These are phyloP conservation scores for Opeltia flavorubescens DNA, from an alignment of 495 filamentous ascomycete species.

Conservation along the genomic window DNA sequence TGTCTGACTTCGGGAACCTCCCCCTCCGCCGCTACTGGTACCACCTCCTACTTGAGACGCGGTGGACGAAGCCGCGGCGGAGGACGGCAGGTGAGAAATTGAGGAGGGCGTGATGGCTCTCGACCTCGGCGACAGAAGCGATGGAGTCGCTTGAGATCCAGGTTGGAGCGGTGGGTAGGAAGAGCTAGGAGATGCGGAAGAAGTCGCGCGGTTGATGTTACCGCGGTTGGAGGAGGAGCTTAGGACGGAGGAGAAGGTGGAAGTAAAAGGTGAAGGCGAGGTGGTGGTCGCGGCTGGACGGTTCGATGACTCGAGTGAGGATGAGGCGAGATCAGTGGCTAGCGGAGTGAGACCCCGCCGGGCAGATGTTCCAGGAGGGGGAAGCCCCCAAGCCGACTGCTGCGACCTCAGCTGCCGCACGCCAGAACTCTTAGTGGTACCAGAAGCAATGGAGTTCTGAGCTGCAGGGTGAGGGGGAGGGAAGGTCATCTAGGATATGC, in stretches of 20 bases:
- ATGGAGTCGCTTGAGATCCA: constrained; percentile 41
- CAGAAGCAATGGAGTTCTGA: constrained; percentile 48
- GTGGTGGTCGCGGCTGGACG: constrained; percentile 33
- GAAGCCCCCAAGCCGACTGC: constrained; percentile 48
- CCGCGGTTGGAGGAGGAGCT: constrained; percentile 33
- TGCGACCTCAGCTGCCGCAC: constrained; percentile 39
- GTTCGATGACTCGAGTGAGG: constrained; percentile 26
- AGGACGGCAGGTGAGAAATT: constrained; percentile 46
- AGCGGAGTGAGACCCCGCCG: constrained; percentile 51
- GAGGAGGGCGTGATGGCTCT: constrained; percentile 47
- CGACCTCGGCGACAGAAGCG: constrained; percentile 44
- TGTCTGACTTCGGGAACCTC: constrained; percentile 41
- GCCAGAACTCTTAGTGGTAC: constrained; percentile 41
- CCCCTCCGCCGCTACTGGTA: constrained; percentile 42
- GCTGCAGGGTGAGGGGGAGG: constrained; percentile 46
- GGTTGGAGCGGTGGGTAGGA: constrained; percentile 41
- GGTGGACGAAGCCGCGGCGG: constrained; percentile 38
- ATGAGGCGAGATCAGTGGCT: constrained; percentile 37
- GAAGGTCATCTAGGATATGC: constrained; percentile 52
- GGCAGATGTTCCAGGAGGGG: constrained; percentile 41
- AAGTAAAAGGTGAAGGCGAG: constrained; percentile 35
- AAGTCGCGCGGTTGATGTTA: constrained; percentile 31
- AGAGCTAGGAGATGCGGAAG: constrained; percentile 32
- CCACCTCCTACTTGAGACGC: constrained; percentile 36
- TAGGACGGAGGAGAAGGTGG: constrained; percentile 43